Conservation (phyloP, 331 rosid genomes). For the Acacia concinna region DNA sequence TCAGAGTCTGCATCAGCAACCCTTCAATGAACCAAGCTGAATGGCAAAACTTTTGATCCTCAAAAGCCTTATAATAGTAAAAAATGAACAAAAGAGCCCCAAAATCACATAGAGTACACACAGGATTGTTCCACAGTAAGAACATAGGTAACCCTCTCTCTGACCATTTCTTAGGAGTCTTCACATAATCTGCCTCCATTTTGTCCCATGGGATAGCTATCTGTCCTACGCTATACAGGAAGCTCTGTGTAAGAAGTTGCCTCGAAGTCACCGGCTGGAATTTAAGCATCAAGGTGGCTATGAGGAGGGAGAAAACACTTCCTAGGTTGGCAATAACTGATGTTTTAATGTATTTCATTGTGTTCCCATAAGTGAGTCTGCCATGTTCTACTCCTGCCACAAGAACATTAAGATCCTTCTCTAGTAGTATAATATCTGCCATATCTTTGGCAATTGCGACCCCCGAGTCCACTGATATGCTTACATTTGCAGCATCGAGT, state of each 20-base stretch:
- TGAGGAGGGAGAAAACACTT: constrained; percentile 63
- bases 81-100: constrained; percentile 59
- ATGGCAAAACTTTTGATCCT: constrained; percentile 47
- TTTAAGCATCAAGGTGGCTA: constrained; percentile 57
- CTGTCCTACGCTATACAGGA: constrained; percentile 75
- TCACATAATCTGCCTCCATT: constrained; percentile 64
- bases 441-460: constrained; percentile 80
- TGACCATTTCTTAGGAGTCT: constrained; percentile 66
- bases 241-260: constrained; percentile 76
- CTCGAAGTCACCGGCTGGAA: constrained; percentile 65
- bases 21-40: constrained; percentile 88
- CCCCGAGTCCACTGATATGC: constrained; percentile 84
- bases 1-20: constrained; percentile 74
- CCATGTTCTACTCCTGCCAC: constrained; percentile 87
- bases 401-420: constrained; percentile 81
- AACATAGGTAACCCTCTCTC: constrained; percentile 60
- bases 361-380: constrained; percentile 71
- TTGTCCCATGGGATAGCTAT: constrained; percentile 85
- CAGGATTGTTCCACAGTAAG: constrained; percentile 78
- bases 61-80: constrained; percentile 45
- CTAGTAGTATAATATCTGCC: constrained; percentile 80
- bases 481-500: constrained; percentile 75
- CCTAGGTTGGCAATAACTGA: constrained; percentile 83
- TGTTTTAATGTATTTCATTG: constrained; percentile 82
- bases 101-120: constrained; percentile 69